phyloP scores from a whole-genome alignment of 2,329 filamentous ascomycete genomes.

The Incumbomyces delicatus region DNA sequence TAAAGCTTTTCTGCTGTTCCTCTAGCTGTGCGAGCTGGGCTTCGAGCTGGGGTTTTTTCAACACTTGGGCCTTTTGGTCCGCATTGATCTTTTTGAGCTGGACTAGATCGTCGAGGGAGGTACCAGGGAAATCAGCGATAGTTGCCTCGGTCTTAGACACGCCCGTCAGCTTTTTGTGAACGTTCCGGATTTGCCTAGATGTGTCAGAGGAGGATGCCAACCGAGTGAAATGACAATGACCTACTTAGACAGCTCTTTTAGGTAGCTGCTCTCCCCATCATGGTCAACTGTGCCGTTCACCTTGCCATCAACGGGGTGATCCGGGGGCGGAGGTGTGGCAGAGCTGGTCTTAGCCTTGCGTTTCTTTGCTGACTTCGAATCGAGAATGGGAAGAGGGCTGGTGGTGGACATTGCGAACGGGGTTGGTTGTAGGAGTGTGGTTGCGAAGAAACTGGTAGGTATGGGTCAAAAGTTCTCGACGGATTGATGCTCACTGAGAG shows the following conservation, averaged over 20 bases:
- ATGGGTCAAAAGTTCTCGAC: neutral
- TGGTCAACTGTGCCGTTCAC: slow-evolving; percentile 38
- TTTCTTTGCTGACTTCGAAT: slow-evolving; percentile 59
- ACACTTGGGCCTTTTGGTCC: slow-evolving; percentile 53
- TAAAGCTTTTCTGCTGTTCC: slow-evolving; percentile 52
- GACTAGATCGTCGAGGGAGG: slow-evolving; percentile 54
- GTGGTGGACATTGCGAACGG: slow-evolving; percentile 13
- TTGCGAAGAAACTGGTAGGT: neutral
- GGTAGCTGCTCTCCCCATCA: slow-evolving; percentile 61
- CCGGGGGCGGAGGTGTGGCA: slow-evolving; percentile 39
- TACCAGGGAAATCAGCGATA: slow-evolving; percentile 49
- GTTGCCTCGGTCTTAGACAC: slow-evolving; percentile 52
- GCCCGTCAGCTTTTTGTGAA: slow-evolving; percentile 79
- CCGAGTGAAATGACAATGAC: slow-evolving; percentile 25
- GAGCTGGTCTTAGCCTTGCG: slow-evolving; percentile 44
- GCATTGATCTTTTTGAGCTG: slow-evolving; percentile 53
- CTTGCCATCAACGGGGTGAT: slow-evolving; percentile 33
- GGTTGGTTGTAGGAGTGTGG: neutral
- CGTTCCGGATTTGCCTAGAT: slow-evolving; percentile 72
- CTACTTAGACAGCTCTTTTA: slow-evolving; percentile 87
- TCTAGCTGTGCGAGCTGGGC: slow-evolving; percentile 47
- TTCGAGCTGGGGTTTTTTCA: slow-evolving; percentile 54
- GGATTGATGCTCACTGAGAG: neutral
- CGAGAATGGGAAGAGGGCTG: slow-evolving; percentile 21
- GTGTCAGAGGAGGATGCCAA: neutral